Evolutionary conservation across 2,329 filamentous ascomycete species (phyloP).

Genomic region (Coniochaeta pulveracea): DNA sequence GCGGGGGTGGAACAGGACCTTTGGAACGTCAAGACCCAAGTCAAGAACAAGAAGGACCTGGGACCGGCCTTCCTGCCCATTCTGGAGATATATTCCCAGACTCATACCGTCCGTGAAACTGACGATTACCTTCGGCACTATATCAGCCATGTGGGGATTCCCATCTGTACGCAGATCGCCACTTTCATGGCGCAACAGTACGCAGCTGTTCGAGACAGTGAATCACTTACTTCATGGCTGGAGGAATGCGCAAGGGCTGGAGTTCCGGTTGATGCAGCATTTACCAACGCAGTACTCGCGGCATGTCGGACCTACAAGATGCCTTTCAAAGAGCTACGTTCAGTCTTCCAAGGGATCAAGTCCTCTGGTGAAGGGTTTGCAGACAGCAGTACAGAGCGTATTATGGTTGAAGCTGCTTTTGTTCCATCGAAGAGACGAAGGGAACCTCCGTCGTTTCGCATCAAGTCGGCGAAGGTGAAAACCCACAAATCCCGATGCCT

Average conservation of each 20-base stretch:
- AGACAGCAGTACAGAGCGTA: slow-evolving; percentile 26
- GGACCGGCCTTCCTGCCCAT: slow-evolving; percentile 24
- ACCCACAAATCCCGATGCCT: slow-evolving; percentile 1
- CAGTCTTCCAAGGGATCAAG: slow-evolving; percentile 21
- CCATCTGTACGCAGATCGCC: slow-evolving; percentile 23
- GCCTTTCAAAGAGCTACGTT: slow-evolving; percentile 20
- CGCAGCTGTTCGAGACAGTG: slow-evolving; percentile 23
- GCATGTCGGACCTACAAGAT: slow-evolving; percentile 27
- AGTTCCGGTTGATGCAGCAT: slow-evolving; percentile 22
- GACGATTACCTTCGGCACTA: slow-evolving; percentile 27
- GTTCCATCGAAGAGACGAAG: background rate
- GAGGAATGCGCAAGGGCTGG: slow-evolving; percentile 22
- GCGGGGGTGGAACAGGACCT: slow-evolving; percentile 17
- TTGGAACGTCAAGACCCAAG: no score
- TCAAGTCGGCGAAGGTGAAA: background rate
- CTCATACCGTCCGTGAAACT: slow-evolving; percentile 26
- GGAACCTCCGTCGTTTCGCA: background rate
- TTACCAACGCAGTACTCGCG: slow-evolving; percentile 27
- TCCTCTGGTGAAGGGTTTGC: slow-evolving; percentile 18
- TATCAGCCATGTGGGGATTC: slow-evolving; percentile 21
- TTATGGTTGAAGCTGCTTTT: slow-evolving; percentile 24
- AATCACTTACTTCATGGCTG: slow-evolving; percentile 28
- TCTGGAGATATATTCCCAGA: slow-evolving; percentile 24
- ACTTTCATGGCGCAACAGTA: slow-evolving; percentile 31
- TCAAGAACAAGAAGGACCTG: background rate